Evolutionary conservation across 148 eudicot genomes (phyloP).

Genomic region (Chenopodium album): DNA sequence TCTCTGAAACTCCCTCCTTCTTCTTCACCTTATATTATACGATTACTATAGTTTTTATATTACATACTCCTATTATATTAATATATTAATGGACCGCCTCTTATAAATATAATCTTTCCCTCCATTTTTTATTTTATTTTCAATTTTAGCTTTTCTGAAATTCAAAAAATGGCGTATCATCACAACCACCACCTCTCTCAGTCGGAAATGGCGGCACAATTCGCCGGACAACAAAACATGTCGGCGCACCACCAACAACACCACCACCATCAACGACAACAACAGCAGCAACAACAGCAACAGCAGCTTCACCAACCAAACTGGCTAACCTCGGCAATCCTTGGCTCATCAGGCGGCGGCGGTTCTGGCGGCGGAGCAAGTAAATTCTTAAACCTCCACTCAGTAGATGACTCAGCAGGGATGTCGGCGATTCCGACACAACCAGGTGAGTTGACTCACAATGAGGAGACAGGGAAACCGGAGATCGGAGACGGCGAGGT

Average conservation of each 20-base stretch:
- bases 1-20: neutral
- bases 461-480: constrained; percentile 14
- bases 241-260: neutral
- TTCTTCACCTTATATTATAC: neutral
- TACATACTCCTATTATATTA: neutral
- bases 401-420: constrained; percentile 30
- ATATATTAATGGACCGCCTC: constrained; percentile 4
- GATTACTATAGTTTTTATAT: neutral
- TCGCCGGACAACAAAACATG: neutral
- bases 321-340: constrained; percentile 32
- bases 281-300: neutral
- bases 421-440: constrained; percentile 19
- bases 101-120: neutral
- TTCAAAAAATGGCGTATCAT: constrained; percentile 21
- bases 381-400: constrained; percentile 28
- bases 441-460: constrained; percentile 21
- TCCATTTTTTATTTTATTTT: neutral
- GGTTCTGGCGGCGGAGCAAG: constrained; percentile 3
- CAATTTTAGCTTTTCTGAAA: too few species aligned
- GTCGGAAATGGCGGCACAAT: constrained; percentile 27
- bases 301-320: constrained; percentile 14
- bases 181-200: constrained; percentile 25
- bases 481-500: constrained; percentile 18
- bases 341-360: constrained; percentile 5
- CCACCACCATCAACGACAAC: constrained; percentile 7